These are phyloP conservation scores for Brassica napus DNA, from an alignment of 345 rosid genomes.

Conservation along the genomic window DNA sequence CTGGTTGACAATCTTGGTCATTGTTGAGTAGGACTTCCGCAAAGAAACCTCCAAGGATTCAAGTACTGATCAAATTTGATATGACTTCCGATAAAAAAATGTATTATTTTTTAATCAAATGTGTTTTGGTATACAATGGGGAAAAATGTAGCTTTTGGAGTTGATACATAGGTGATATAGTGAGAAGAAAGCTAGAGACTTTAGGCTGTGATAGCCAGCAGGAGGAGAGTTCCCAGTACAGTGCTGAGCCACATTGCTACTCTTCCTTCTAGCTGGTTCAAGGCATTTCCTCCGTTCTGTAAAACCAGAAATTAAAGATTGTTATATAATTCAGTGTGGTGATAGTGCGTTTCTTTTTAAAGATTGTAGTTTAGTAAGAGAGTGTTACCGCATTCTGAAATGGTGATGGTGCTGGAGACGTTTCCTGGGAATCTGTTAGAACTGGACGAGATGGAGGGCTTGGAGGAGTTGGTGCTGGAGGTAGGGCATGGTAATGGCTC, in stretches of 20 bases:
- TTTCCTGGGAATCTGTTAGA: conserved; percentile 53
- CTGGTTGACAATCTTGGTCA: conserved; percentile 87
- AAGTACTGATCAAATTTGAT: no score
- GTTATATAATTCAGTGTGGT: background rate
- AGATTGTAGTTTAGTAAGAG: conserved; percentile 9
- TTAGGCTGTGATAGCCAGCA: conserved; percentile 53
- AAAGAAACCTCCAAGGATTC: no score
- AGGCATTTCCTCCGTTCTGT: conserved; percentile 63
- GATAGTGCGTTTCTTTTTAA: background rate
- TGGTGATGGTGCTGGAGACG: conserved; percentile 84
- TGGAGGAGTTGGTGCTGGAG: conserved; percentile 64
- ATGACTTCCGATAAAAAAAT: no score
- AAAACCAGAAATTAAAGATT: conserved; percentile 12
- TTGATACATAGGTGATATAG: conserved; percentile 29
- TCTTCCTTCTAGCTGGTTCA: conserved; percentile 48
- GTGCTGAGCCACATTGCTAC: conserved; percentile 50
- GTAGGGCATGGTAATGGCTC: conserved; percentile 63
- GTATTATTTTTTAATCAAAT: no score
- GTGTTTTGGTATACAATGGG: conserved; percentile 9
- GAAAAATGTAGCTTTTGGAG: conserved; percentile 12
- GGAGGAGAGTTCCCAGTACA: conserved; percentile 49
- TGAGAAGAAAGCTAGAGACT: conserved; percentile 34
- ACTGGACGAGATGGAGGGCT: conserved; percentile 92
- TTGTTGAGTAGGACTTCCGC: no score
- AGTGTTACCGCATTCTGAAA: conserved; percentile 49